These are phyloP conservation scores for Colletotrichum destructivum DNA, from an alignment of 2,329 filamentous ascomycete genomes.

Conservation along the genomic window DNA sequence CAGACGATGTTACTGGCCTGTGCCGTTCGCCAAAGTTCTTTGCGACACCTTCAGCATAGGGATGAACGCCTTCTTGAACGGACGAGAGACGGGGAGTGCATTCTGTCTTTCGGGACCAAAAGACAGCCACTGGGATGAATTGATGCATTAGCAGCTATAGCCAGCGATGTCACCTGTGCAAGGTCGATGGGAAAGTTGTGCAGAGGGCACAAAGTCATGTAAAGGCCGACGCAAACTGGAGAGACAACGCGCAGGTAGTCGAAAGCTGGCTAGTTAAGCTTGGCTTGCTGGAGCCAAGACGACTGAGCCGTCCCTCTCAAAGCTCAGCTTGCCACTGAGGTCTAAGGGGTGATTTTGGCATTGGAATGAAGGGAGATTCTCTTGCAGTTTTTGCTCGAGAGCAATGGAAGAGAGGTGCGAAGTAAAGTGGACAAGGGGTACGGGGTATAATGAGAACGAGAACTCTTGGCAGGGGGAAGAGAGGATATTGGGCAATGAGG, in stretches of 20 bases:
- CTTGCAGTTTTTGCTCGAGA: neutral
- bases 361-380: conserved; percentile 13
- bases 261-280: conserved; percentile 3
- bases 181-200: neutral
- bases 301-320: neutral
- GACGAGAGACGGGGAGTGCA: neutral
- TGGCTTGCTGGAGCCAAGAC: conserved; percentile 19
- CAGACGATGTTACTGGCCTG: neutral
- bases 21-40: neutral
- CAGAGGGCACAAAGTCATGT: neutral
- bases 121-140: neutral
- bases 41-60: neutral
- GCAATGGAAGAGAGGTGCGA: neutral
- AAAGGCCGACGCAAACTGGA: neutral
- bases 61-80: neutral
- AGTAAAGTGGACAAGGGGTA: neutral
- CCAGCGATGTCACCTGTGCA: neutral
- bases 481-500: conserved; percentile 9
- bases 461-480: conserved; percentile 29
- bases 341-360: neutral
- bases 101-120: neutral
- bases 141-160: neutral
- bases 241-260: neutral
- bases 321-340: neutral
- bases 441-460: neutral